Evolutionary conservation across 1,139 yeast genomes (phyloP).

Genomic region (Lodderomyces oxycetoniae): DNA sequence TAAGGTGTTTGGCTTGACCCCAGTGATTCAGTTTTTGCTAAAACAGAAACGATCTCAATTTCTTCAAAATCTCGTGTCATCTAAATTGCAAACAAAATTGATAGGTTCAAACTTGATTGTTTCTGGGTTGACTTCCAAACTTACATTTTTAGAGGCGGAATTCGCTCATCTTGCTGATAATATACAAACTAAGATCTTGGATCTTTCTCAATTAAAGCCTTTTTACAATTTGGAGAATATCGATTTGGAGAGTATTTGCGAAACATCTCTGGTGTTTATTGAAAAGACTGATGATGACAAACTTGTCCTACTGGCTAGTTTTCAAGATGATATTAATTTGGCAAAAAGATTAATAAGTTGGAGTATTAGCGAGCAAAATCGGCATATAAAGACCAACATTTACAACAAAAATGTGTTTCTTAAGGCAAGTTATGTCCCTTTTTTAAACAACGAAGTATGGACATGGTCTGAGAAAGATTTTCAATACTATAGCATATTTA

Average conservation of each 20-base stretch:
- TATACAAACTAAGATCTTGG: constrained; percentile 20
- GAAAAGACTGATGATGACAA: constrained; percentile 17
- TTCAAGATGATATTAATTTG: constrained; percentile 21
- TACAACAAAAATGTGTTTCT: neutral
- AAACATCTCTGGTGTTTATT: constrained; percentile 35
- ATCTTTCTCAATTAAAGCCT: constrained; percentile 6
- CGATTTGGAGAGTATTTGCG: constrained; percentile 24
- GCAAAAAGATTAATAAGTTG: constrained; percentile 39
- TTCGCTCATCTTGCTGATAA: constrained; percentile 2
- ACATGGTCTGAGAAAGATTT: constrained; percentile 31
- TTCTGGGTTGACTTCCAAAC: constrained; percentile 5
- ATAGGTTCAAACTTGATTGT: constrained; percentile 3
- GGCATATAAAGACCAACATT: constrained; percentile 18
- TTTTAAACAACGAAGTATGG: constrained; percentile 29
- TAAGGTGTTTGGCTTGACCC: constrained; percentile 5
- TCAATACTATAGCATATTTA: constrained; percentile 15
- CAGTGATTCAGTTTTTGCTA: constrained; percentile 44
- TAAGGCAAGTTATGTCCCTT: constrained; percentile 21
- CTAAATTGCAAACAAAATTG: constrained; percentile 4
- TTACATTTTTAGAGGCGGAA: constrained; percentile 6
- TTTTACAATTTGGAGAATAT: constrained; percentile 24
- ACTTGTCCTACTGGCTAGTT: constrained; percentile 7
- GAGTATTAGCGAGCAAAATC: constrained; percentile 30
- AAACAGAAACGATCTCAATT: constrained; percentile 6
- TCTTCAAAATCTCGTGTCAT: constrained; percentile 3